These are phyloP conservation scores for Cinnamomum chago DNA, from an alignment of 164 flowering plant species.

Conservation along the genomic window DNA sequence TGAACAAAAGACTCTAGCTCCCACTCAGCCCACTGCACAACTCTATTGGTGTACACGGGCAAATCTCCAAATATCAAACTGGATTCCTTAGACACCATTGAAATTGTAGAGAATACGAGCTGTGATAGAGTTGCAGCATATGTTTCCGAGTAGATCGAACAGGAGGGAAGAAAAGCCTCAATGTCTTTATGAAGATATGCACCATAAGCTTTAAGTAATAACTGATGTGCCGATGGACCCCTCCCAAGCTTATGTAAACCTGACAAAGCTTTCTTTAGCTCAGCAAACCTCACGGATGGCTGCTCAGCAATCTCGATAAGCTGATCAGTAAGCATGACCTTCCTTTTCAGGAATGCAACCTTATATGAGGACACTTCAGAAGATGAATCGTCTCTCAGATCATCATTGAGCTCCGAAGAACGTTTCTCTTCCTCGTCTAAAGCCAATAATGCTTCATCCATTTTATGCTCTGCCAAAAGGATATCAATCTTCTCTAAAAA, in stretches of 20 bases:
- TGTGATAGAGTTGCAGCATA: constrained; percentile 74
- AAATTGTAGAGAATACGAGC: constrained; percentile 74
- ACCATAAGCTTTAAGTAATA: constrained; percentile 61
- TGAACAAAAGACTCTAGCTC: constrained; percentile 78
- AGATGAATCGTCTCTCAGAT: constrained; percentile 39
- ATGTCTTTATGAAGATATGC: constrained; percentile 67
- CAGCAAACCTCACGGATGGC: constrained; percentile 49
- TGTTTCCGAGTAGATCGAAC: constrained; percentile 66
- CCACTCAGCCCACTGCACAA: constrained; percentile 97
- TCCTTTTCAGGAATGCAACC: constrained; percentile 58
- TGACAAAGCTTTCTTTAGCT: constrained; percentile 57
- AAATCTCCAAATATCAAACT: constrained; percentile 64
- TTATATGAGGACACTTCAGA: constrained; percentile 52
- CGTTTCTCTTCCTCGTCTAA: constrained; percentile 64
- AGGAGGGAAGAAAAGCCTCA: constrained; percentile 67
- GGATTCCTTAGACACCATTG: constrained; percentile 60
- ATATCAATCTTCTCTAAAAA: constrained; percentile 80
- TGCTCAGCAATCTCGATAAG: constrained; percentile 62
- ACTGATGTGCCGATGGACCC: constrained; percentile 77
- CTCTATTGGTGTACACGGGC: constrained; percentile 62
- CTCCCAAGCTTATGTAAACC: constrained; percentile 75
- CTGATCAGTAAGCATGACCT: constrained; percentile 65
- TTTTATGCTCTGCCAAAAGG: constrained; percentile 82
- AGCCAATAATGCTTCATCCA: constrained; percentile 73
- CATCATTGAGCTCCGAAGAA: constrained; percentile 48